Evolutionary conservation across 306 rosid genomes (phyloP).

Genomic region (Cucumis cinereus): DNA sequence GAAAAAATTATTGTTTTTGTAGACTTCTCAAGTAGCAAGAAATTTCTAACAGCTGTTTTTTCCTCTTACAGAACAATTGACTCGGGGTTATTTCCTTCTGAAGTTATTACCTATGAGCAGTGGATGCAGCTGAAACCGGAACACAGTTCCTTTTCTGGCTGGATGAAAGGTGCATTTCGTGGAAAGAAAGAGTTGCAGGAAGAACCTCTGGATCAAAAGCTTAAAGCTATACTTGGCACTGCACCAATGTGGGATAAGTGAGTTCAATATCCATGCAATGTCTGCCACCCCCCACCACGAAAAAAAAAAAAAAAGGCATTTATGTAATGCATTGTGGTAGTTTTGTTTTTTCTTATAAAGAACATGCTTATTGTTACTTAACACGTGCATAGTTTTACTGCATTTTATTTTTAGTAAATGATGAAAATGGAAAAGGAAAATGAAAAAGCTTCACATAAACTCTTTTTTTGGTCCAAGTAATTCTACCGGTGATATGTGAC

Average conservation of each 20-base stretch:
- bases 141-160: conserved; percentile 38
- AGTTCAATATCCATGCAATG: conserved; percentile 14
- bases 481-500: not conserved
- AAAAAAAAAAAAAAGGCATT: not conserved
- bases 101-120: conserved; percentile 62
- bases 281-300: not conserved
- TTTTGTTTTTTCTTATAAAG: not conserved
- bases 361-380: not conserved
- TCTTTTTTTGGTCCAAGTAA: not conserved
- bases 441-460: not conserved
- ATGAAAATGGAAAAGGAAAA: not conserved
- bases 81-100: conserved; percentile 46
- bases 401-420: not conserved
- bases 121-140: conserved; percentile 66
- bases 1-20: not conserved
- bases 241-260: conserved; percentile 99
- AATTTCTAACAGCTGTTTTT: conserved; percentile 2
- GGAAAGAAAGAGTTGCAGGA: conserved; percentile 67
- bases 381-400: not conserved
- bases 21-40: not conserved
- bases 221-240: conserved; percentile 52
- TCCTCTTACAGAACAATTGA: conserved; percentile 41
- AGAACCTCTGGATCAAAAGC: conserved; percentile 50
- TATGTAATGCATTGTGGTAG: not conserved
- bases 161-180: conserved; percentile 60